These are phyloP conservation scores for Plantago major DNA, from an alignment of 257 asterid genomes.

Conservation along the genomic window DNA sequence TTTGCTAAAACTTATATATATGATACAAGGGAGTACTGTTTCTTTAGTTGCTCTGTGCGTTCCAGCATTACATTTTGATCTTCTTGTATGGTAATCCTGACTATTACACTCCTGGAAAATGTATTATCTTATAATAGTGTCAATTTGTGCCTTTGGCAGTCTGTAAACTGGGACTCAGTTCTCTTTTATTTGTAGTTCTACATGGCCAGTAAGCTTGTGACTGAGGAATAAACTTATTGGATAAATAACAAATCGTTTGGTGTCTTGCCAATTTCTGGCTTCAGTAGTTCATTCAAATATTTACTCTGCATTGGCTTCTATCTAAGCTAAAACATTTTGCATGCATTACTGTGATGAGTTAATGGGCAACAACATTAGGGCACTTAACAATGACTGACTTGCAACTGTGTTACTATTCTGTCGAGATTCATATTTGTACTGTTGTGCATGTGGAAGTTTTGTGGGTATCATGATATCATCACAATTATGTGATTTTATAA, in stretches of 20 bases:
- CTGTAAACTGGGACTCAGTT: not conserved
- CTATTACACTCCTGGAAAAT: not conserved
- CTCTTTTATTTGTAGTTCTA: not conserved
- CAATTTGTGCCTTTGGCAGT: not conserved
- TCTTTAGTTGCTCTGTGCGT: not conserved
- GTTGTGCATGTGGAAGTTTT: too few species aligned
- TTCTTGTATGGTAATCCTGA: not conserved
- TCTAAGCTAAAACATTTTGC: too few species aligned
- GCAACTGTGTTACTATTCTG: not conserved
- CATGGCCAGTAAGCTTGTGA: not conserved
- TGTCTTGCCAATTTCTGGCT: not conserved
- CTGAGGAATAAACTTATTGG: too few species aligned
- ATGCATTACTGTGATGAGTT: too few species aligned
- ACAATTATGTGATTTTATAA: too few species aligned
- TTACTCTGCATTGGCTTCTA: too few species aligned
- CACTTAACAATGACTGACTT: conserved; percentile 1
- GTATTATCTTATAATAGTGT: not conserved
- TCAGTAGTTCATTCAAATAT: too few species aligned
- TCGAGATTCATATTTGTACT: not conserved
- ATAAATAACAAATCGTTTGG: too few species aligned
- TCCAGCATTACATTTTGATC: not conserved
- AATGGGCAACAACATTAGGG: too few species aligned
- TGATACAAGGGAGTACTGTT: too few species aligned
- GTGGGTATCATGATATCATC: too few species aligned
- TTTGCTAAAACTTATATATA: too few species aligned